A percentile compares a stretch with the other conserved stretches of the same genome.
These are phyloP conservation scores for Globisporangium spinosum DNA, from an alignment of 352 stramenopile genomes.

Conservation along the genomic window DNA sequence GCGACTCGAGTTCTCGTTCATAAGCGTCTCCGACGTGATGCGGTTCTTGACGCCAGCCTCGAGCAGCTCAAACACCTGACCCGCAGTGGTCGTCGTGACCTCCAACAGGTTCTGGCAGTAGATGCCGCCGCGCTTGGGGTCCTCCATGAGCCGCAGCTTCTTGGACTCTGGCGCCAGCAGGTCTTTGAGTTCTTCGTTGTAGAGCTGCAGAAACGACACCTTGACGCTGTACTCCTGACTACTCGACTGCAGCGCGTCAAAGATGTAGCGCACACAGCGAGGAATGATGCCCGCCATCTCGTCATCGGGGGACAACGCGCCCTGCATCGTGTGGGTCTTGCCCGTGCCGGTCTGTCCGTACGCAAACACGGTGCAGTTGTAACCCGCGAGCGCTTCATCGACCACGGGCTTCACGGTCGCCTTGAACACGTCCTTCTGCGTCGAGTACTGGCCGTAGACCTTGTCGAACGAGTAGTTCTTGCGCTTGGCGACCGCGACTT, in stretches of 20 bases:
- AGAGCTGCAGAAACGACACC: slow-evolving; percentile 97
- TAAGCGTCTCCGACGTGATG: slow-evolving; percentile 90
- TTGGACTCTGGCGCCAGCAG: slow-evolving; percentile 85
- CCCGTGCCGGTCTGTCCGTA: slow-evolving; percentile 97
- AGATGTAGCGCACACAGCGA: slow-evolving; percentile 92
- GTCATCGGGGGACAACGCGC: slow-evolving; percentile 77
- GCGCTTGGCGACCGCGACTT: slow-evolving; percentile 84
- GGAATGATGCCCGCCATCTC: slow-evolving; percentile 94
- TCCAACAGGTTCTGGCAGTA: slow-evolving; percentile 90
- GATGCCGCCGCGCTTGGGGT: slow-evolving; percentile 81
- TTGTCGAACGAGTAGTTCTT: slow-evolving; percentile 92
- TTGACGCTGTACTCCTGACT: slow-evolving; percentile 92
- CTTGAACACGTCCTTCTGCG: slow-evolving; percentile 97
- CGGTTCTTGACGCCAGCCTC: slow-evolving; percentile 90
- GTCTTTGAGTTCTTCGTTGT: slow-evolving; percentile 98
- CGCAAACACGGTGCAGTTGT: slow-evolving; percentile 96
- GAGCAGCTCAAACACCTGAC: slow-evolving; percentile 87
- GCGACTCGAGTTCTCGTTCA: slow-evolving; percentile 95
- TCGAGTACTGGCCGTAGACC: slow-evolving; percentile 94
- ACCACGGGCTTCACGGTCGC: slow-evolving; percentile 92
- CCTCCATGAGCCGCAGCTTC: slow-evolving; percentile 87
- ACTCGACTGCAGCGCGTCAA: slow-evolving; percentile 89
- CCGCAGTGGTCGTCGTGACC: slow-evolving; percentile 73
- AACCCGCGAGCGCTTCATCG: slow-evolving; percentile 93
- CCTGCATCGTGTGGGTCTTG: slow-evolving; percentile 99